Conservation (phyloP, 169 alveolate genomes). For the Eimeria falciformis region DNA sequence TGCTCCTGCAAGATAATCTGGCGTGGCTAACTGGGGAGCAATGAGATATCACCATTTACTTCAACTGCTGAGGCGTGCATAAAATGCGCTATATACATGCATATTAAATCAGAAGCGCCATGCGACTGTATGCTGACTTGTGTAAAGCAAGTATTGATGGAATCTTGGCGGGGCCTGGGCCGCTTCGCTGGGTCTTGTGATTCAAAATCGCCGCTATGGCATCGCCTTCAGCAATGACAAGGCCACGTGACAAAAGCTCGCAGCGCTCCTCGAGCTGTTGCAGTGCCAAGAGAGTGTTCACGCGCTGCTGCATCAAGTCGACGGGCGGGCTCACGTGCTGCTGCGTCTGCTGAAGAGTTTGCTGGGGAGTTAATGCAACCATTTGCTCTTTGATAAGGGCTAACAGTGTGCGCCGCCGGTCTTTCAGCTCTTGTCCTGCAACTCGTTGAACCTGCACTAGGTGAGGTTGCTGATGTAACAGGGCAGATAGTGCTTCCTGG, state of each 20-base stretch:
- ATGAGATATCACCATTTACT: no score
- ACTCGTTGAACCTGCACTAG: not conserved
- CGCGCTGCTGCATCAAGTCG: not conserved
- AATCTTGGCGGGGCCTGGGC: not conserved
- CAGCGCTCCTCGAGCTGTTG: constrained; percentile 6
- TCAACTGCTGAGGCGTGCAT: not conserved
- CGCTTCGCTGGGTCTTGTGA: not conserved
- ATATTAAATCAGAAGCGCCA: not conserved
- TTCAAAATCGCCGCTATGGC: not conserved
- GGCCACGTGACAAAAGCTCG: not conserved
- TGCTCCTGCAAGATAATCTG: no score
- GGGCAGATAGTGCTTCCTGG: not conserved
- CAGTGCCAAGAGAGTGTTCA: not conserved
- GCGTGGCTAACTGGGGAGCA: no score
- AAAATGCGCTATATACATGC: not conserved
- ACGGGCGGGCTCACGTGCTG: not conserved
- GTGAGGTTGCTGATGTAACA: not conserved
- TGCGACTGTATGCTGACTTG: not conserved
- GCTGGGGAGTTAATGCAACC: not conserved
- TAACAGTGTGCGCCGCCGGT: not conserved
- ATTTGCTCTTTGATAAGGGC: not conserved
- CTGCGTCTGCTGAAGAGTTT: not conserved
- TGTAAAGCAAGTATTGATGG: not conserved
- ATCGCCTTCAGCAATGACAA: not conserved
- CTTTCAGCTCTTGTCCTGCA: not conserved